These are phyloP conservation scores for Nicotiana otophora DNA, from an alignment of 257 asterid genomes.

Conservation along the genomic window DNA sequence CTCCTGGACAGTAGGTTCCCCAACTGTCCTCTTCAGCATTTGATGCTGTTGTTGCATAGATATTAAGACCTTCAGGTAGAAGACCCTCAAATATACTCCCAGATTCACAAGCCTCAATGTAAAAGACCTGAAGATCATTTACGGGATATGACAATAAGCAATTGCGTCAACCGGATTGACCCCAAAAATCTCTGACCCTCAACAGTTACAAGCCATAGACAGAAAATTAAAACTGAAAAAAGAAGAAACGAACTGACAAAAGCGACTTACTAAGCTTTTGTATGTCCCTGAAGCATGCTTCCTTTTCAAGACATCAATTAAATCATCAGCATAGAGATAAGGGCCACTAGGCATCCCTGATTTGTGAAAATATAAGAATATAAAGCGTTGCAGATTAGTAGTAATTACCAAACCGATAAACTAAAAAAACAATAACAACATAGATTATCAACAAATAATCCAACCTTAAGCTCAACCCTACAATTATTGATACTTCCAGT, in stretches of 20 bases:
- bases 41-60: conserved; percentile 93
- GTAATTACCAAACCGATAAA: not conserved
- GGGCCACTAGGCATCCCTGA: conserved; percentile 79
- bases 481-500: not conserved
- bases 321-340: conserved; percentile 69
- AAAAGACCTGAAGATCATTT: conserved; percentile 51
- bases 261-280: conserved; percentile 61
- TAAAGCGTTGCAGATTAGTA: not conserved
- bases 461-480: not conserved
- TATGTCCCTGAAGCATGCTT: conserved; percentile 83
- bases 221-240: not conserved
- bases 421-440: not conserved
- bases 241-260: not conserved
- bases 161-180: not conserved
- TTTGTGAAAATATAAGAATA: conserved; percentile 17
- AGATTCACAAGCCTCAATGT: conserved; percentile 89
- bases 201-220: not conserved
- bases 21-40: conserved; percentile 92
- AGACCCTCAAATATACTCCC: conserved; percentile 97
- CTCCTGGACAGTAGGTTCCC: conserved; percentile 98
- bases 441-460: not conserved
- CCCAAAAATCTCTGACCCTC: not conserved
- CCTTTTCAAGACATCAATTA: conserved; percentile 49
- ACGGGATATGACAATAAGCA: too few relatives aligned
- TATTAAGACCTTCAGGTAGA: conserved; percentile 70